A percentile compares a stretch with the other conserved stretches of the same genome.
phyloP scores from a whole-genome alignment of 495 filamentous ascomycete genomes.

The Venustampulla echinocandica region DNA sequence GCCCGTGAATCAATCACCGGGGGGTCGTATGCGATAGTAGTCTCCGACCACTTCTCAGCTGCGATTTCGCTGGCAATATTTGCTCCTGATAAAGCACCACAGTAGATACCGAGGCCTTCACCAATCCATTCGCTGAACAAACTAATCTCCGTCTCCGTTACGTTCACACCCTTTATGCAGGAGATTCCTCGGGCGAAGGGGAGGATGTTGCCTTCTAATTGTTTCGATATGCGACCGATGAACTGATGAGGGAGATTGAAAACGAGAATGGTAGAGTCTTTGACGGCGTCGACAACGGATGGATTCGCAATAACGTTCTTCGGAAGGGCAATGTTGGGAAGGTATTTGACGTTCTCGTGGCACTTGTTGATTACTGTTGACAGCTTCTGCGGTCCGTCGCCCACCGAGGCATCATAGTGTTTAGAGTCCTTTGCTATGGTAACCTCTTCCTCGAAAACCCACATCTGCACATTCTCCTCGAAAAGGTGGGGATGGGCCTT shows the following conservation, averaged over 20 bases:
- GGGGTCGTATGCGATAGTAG: slow-evolving; percentile 92
- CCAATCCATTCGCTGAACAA: slow-evolving; percentile 96
- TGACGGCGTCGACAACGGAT: slow-evolving; percentile 70
- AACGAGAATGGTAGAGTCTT: slow-evolving; percentile 75
- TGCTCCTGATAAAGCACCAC: slow-evolving; percentile 88
- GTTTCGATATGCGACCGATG: slow-evolving; percentile 76
- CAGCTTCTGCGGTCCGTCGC: slow-evolving; percentile 64
- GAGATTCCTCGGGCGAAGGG: slow-evolving; percentile 91
- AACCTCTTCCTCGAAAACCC: slow-evolving; percentile 87
- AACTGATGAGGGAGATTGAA: slow-evolving; percentile 99
- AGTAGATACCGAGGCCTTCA: slow-evolving; percentile 85
- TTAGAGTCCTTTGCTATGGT: slow-evolving; percentile 55
- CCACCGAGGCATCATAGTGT: slow-evolving; percentile 40
- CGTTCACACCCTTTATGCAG: slow-evolving; percentile 97
- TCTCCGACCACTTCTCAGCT: slow-evolving; percentile 90
- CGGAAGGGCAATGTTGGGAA: slow-evolving; percentile 77
- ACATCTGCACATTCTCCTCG: slow-evolving; percentile 89
- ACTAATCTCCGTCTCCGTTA: slow-evolving; percentile 68
- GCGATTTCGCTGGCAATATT: slow-evolving; percentile 97
- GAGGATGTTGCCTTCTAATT: slow-evolving; percentile 78
- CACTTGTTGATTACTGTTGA: slow-evolving; percentile 81
- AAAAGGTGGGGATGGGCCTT: slow-evolving; percentile 68
- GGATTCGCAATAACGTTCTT: slow-evolving; percentile 84
- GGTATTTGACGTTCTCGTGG: slow-evolving; percentile 98
- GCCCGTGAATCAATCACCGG: slow-evolving; percentile 71